These are phyloP conservation scores for Exserohilum rostratum DNA, from an alignment of 2,329 filamentous ascomycete genomes.

Conservation along the genomic window DNA sequence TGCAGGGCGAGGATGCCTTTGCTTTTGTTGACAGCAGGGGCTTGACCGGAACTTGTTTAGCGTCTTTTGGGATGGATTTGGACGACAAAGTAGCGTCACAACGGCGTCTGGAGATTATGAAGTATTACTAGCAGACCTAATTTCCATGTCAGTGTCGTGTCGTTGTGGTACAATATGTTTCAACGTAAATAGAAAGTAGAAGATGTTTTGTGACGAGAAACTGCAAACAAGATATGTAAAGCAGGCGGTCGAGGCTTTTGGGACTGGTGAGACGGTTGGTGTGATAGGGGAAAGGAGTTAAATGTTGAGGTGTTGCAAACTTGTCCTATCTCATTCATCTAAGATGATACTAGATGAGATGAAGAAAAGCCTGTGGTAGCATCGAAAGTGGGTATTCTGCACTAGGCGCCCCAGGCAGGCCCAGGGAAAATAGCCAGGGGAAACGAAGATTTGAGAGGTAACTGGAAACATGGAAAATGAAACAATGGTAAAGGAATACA, in stretches of 20 bases:
- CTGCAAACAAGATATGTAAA: not conserved
- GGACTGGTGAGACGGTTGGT: not conserved
- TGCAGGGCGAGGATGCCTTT: constrained; percentile 27
- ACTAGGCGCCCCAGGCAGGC: too few relatives aligned
- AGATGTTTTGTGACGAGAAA: too few relatives aligned
- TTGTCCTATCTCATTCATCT: not conserved
- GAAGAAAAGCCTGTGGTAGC: too few relatives aligned
- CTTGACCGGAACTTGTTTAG: constrained; percentile 20
- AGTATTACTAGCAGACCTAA: not conserved
- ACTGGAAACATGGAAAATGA: not conserved
- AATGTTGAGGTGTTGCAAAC: not conserved
- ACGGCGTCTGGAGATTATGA: not conserved
- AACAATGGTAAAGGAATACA: not conserved
- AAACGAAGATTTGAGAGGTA: too few relatives aligned
- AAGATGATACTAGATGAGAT: too few relatives aligned
- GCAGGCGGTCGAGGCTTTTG: not conserved
- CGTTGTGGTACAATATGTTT: too few relatives aligned
- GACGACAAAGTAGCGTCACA: not conserved
- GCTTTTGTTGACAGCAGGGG: constrained; percentile 28
- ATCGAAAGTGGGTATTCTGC: not conserved
- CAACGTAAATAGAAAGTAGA: too few relatives aligned
- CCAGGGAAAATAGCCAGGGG: too few relatives aligned
- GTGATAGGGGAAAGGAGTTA: not conserved
- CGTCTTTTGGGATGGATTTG: constrained; percentile 6
- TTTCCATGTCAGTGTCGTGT: too few relatives aligned